Conservation (phyloP, 352 stramenopile species). For the Globisporangium cederbergense region DNA sequence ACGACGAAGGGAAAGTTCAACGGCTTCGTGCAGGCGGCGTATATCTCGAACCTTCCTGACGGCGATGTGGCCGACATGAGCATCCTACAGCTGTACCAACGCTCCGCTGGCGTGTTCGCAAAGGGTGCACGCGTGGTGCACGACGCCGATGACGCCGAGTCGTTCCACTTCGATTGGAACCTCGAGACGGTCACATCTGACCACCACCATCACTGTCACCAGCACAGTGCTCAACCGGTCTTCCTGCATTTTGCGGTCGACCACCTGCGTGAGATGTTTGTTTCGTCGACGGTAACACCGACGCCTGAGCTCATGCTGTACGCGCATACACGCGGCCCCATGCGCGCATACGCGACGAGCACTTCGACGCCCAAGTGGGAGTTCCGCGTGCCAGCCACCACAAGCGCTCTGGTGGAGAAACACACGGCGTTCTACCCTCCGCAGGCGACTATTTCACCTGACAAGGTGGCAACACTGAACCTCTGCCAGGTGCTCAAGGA, state of each 20-base stretch:
- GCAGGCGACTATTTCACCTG: slow-evolving; percentile 24
- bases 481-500: slow-evolving; percentile 44
- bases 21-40: slow-evolving; percentile 64
- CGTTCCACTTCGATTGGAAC: slow-evolving; percentile 64
- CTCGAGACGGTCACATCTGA: slow-evolving; percentile 16
- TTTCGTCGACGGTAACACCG: slow-evolving; percentile 24
- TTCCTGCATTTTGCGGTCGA: slow-evolving; percentile 72
- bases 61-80: slow-evolving; percentile 22
- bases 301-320: slow-evolving; percentile 57
- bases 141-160: slow-evolving; percentile 27
- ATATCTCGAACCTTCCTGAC: slow-evolving; percentile 42
- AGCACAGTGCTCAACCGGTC: neutral
- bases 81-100: slow-evolving; percentile 57
- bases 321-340: slow-evolving; percentile 66
- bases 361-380: slow-evolving; percentile 29
- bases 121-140: slow-evolving; percentile 21
- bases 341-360: slow-evolving; percentile 48
- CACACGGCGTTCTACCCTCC: slow-evolving; percentile 55
- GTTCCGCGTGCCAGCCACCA: slow-evolving; percentile 39
- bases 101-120: slow-evolving; percentile 52
- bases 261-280: slow-evolving; percentile 57
- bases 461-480: slow-evolving; percentile 32
- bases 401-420: slow-evolving; percentile 37
- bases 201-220: neutral
- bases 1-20: slow-evolving; percentile 47